Conservation (phyloP, 2,329 filamentous ascomycete species). For the Geosmithia putterillii region DNA sequence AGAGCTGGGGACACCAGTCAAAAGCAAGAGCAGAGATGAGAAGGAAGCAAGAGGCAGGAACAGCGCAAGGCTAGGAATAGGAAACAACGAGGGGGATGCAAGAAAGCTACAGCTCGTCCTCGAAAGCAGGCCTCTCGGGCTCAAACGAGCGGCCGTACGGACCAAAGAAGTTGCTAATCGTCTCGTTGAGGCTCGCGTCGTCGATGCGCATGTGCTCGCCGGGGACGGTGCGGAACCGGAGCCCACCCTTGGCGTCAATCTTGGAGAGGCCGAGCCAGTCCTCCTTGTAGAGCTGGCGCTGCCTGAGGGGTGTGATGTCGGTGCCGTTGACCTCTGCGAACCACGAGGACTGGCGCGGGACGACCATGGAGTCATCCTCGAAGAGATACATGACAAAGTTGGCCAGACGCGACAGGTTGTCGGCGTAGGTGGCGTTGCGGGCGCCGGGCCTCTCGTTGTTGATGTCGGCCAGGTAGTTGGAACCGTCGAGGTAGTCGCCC, state of each 20-base stretch:
- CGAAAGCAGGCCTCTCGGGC: constrained; percentile 7
- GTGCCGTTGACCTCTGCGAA: constrained; percentile 77
- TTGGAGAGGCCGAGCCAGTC: constrained; percentile 84
- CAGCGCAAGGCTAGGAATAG: no score
- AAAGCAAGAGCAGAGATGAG: background rate
- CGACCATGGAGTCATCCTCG: constrained; percentile 69
- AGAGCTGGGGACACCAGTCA: background rate
- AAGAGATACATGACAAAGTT: constrained; percentile 88
- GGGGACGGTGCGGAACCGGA: constrained; percentile 61
- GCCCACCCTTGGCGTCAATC: constrained; percentile 65
- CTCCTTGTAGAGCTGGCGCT: constrained; percentile 66
- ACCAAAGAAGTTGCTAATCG: constrained; percentile 58
- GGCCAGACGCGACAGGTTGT: constrained; percentile 56
- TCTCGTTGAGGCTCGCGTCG: constrained; percentile 50
- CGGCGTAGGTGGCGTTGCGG: constrained; percentile 65
- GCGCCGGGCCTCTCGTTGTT: constrained; percentile 68
- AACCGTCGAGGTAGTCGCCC: constrained; percentile 62
- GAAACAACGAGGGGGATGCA: no score
- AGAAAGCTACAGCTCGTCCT: constrained; percentile 22
- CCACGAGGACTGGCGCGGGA: constrained; percentile 85
- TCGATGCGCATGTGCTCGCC: constrained; percentile 77
- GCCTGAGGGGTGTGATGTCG: constrained; percentile 52
- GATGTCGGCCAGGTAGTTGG: constrained; percentile 86
- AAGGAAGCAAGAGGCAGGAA: no score
- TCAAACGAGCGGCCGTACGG: constrained; percentile 27